Conservation (phyloP, 1,284 basidiomycete genomes). For the Rhodotorula sp. region DNA sequence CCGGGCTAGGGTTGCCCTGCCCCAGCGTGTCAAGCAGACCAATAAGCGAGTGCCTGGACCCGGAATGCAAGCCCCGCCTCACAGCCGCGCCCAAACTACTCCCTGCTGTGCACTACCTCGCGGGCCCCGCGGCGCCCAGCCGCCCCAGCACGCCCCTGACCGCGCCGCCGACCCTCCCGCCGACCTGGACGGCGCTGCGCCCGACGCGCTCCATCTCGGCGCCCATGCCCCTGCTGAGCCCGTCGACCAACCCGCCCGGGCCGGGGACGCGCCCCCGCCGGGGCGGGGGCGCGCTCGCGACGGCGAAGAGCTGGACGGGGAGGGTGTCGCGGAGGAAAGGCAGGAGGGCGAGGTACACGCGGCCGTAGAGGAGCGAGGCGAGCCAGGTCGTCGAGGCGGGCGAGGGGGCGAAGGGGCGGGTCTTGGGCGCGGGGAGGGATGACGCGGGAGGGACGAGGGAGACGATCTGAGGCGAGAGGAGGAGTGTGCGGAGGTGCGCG, state of each 20-base stretch:
- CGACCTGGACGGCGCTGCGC: slow-evolving; percentile 18
- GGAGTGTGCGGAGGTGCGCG: slow-evolving; percentile 56
- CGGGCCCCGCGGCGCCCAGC: neutral
- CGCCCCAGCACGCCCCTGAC: slow-evolving; percentile 17
- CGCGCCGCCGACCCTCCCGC: slow-evolving; percentile 10
- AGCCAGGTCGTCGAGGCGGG: slow-evolving; percentile 85
- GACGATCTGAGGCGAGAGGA: slow-evolving; percentile 63
- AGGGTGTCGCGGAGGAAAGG: slow-evolving; percentile 23
- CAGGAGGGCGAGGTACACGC: slow-evolving; percentile 68
- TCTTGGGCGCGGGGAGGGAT: slow-evolving; percentile 58
- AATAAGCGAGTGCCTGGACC: too few species aligned
- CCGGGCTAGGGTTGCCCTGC: too few species aligned
- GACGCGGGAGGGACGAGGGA: slow-evolving; percentile 70
- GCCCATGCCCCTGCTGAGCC: neutral
- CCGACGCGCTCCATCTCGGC: slow-evolving; percentile 15
- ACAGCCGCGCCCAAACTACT: neutral
- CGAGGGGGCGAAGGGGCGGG: slow-evolving; percentile 73
- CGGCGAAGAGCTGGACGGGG: slow-evolving; percentile 33
- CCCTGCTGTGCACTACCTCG: too few species aligned
- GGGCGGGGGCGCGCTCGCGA: slow-evolving; percentile 19
- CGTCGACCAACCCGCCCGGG: neutral
- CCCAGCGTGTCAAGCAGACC: too few species aligned
- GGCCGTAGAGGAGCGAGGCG: slow-evolving; percentile 86
- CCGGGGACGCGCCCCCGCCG: neutral
- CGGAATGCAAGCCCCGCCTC: too few species aligned